Evolutionary conservation across 371 early-diverging fungal genomes (phyloP).

Genomic region (Lichtheimia corymbifera): DNA sequence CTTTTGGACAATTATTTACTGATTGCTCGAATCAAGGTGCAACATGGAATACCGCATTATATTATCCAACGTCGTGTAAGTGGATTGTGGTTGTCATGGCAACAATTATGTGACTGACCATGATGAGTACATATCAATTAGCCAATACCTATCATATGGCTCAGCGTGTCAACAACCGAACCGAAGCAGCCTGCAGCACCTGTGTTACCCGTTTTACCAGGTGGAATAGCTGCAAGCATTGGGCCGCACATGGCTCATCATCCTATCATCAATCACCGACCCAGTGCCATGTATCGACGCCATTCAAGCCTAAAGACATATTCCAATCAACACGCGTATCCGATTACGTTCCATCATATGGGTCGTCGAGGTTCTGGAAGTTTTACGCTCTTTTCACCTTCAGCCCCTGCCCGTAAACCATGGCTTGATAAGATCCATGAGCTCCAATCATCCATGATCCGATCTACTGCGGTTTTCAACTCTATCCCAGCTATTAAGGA

Average conservation of each 20-base stretch:
- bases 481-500: constrained; percentile 32
- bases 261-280: neutral
- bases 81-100: neutral
- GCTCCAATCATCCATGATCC: constrained; percentile 59
- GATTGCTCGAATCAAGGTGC: constrained; percentile 63
- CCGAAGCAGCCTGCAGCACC: constrained; percentile 20
- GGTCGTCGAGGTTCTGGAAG: constrained; percentile 64
- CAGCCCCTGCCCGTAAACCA: constrained; percentile 71
- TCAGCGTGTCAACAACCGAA: constrained; percentile 28
- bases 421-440: constrained; percentile 84
- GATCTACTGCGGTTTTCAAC: constrained; percentile 61
- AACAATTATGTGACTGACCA: neutral
- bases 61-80: constrained; percentile 30
- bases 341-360: constrained; percentile 75
- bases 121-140: constrained; percentile 18
- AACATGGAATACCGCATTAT: constrained; percentile 28
- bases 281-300: too few relatives aligned
- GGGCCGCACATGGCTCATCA: constrained; percentile 5
- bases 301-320: too few relatives aligned
- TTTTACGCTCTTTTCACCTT: constrained; percentile 72
- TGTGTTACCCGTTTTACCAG: constrained; percentile 39
- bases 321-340: constrained; percentile 24
- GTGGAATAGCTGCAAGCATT: constrained; percentile 10
- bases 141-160: constrained; percentile 77
- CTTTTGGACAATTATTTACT: constrained; percentile 88